Evolutionary conservation across 345 rosid genomes (phyloP).

Genomic region (Noccaea bulbosa): DNA sequence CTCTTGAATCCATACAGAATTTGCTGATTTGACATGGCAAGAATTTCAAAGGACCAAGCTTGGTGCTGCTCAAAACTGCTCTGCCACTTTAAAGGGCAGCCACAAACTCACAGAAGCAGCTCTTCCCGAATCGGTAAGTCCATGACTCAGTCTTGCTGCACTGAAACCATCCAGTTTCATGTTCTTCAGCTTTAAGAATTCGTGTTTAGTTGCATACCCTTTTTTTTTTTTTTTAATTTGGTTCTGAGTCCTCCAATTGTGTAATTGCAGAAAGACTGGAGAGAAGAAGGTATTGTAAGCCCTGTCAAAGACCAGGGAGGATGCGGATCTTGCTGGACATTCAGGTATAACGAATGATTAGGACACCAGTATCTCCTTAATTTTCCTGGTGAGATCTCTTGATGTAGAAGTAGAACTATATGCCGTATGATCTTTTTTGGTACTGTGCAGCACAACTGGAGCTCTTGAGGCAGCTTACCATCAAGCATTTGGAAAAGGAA

Average conservation of each 20-base stretch:
- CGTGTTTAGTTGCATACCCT: background rate
- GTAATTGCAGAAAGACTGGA: constrained; percentile 87
- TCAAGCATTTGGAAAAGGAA: constrained; percentile 83
- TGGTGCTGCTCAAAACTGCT: constrained; percentile 98
- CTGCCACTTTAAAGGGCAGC: constrained; percentile 81
- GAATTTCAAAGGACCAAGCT: constrained; percentile 80
- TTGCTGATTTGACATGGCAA: constrained; percentile 93
- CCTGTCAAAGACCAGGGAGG: constrained; percentile 89
- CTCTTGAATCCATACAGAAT: constrained; percentile 53
- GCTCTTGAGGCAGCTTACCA: constrained; percentile 98
- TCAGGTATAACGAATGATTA: constrained; percentile 60
- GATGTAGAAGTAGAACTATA: background rate
- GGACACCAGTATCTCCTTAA: background rate
- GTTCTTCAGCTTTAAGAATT: constrained; percentile 5
- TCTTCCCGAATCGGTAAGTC: constrained; percentile 63
- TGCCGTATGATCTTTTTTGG: background rate
- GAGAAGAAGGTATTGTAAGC: constrained; percentile 80
- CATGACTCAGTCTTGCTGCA: background rate
- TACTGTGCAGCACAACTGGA: constrained; percentile 80
- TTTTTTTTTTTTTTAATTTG: background rate
- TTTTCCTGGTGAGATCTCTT: background rate
- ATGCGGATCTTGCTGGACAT: constrained; percentile 99
- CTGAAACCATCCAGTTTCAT: constrained; percentile 4
- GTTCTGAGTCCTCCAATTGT: constrained; percentile 8
- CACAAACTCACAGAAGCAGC: constrained; percentile 67